These are phyloP conservation scores for Phyllosticta citriasiana DNA, from an alignment of 2,329 filamentous ascomycete species.

Conservation along the genomic window DNA sequence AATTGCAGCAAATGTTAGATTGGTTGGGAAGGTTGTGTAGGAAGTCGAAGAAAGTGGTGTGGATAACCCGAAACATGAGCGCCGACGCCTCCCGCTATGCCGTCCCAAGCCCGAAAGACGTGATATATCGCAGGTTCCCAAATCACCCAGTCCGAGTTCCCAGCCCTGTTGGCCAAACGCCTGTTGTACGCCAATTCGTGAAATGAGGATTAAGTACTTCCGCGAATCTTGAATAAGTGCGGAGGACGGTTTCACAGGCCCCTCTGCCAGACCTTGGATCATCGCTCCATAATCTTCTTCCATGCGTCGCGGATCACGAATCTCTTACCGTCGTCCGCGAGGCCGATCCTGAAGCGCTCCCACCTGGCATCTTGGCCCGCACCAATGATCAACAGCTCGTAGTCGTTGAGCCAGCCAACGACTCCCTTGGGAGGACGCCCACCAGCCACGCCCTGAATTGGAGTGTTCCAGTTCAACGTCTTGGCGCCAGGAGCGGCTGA, in stretches of 20 bases:
- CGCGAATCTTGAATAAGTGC: not conserved
- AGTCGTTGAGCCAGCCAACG: slow-evolving; percentile 72
- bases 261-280: not conserved
- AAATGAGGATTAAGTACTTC: not conserved
- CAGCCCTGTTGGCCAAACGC: not conserved
- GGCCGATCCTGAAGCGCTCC: slow-evolving; percentile 74
- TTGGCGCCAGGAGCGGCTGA: slow-evolving; percentile 14
- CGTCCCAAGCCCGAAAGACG: not conserved
- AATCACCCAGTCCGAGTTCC: not conserved
- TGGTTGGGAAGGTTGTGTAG: not conserved
- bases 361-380: slow-evolving; percentile 72
- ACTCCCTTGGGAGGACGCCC: slow-evolving; percentile 66
- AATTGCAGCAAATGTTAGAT: not conserved
- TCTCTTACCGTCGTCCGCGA: slow-evolving; percentile 57
- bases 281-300: slow-evolving; percentile 44
- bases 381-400: slow-evolving; percentile 64
- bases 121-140: not conserved
- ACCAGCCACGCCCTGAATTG: slow-evolving; percentile 43
- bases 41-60: not conserved
- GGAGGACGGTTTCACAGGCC: no score
- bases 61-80: not conserved
- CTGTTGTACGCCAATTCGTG: not conserved
- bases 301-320: slow-evolving; percentile 64
- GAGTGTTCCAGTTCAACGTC: slow-evolving; percentile 31
- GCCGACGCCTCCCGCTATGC: not conserved